These are phyloP conservation scores for Bacidia rubella DNA, from an alignment of 495 filamentous ascomycete genomes.

Conservation along the genomic window DNA sequence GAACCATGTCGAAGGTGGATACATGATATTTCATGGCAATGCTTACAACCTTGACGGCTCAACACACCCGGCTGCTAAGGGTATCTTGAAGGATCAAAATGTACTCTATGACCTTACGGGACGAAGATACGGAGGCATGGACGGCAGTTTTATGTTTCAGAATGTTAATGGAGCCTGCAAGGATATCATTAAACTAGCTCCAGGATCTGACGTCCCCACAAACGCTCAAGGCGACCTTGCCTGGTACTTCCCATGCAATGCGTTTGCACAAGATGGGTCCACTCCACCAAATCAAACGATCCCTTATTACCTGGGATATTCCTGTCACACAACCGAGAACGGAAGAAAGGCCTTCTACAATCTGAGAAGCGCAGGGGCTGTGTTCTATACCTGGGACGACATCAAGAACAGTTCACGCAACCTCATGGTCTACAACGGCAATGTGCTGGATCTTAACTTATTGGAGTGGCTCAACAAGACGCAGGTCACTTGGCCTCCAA, in stretches of 20 bases:
- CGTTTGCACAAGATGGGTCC: conserved; percentile 91
- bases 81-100: conserved; percentile 57
- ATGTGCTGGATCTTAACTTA: conserved; percentile 85
- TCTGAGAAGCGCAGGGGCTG: conserved; percentile 47
- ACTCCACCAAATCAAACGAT: conserved; percentile 56
- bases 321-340: conserved; percentile 65
- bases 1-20: conserved; percentile 66
- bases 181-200: conserved; percentile 60
- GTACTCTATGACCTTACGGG: conserved; percentile 70
- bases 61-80: conserved; percentile 59
- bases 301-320: conserved; percentile 69
- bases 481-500: conserved; percentile 63
- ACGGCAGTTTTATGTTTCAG: conserved; percentile 96
- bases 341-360: conserved; percentile 64
- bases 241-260: conserved; percentile 92
- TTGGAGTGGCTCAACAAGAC: conserved; percentile 78
- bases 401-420: conserved; percentile 80
- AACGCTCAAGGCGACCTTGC: conserved; percentile 61
- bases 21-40: conserved; percentile 90
- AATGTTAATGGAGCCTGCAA: conserved; percentile 98
- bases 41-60: conserved; percentile 73
- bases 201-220: conserved; percentile 64
- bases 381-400: conserved; percentile 95
- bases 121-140: conserved; percentile 64
- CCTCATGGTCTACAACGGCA: conserved; percentile 83